Base-by-base conservation (phyloP, 2,329 filamentous ascomycete species). In the Rosellinia necatrix region DNA sequence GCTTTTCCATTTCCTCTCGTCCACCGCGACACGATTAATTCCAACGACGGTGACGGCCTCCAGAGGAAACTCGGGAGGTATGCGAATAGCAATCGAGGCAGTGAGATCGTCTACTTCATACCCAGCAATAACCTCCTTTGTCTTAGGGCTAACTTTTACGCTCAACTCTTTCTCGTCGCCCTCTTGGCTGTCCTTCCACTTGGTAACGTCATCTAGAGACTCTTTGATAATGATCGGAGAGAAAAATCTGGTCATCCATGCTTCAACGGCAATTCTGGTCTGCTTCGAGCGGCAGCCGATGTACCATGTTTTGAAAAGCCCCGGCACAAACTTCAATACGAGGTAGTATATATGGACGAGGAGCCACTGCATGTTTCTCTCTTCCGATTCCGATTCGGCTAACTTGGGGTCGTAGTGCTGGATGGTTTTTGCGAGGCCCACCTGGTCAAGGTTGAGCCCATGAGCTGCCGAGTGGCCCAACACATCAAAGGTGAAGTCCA, bases 61-160 rank as follows among this genome's bases (percentile, higher is more conserved):
- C 7, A 99, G 83, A 0, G 94, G 94, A 68, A 96, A 99, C 35
- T 86, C 87, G 2, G 84, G 76, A 0, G 93, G 93, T 0, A 99
- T 81, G 5, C 83, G 83, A 65, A 99, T 88, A n/a, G 86, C 81
- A 60, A 97, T 94, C 9, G 87, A 82, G 54, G 94, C 91, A 25
- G 86, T 86, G 65, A 90, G 85, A 58, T 97, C 93, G 70, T 99
- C 94, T 9, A 99, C 85, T 49, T 90, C 85, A 70, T 96, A 97
- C 3, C 87, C 87, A 0, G 91, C 92, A 10, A 87, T 88, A 30
- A 97, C 84, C 72, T 97, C 93, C 44, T 83, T 82, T 0, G 86
- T 85, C 9, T 83, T 79, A 29, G 82, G 81, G 53, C 87, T 90
- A 8, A 96, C 83, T 70, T 89, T 92, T 53, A 97, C 79, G 0